phyloP scores from a whole-genome alignment of 345 rosid species.

The Rhodomyrtus tomentosa region DNA sequence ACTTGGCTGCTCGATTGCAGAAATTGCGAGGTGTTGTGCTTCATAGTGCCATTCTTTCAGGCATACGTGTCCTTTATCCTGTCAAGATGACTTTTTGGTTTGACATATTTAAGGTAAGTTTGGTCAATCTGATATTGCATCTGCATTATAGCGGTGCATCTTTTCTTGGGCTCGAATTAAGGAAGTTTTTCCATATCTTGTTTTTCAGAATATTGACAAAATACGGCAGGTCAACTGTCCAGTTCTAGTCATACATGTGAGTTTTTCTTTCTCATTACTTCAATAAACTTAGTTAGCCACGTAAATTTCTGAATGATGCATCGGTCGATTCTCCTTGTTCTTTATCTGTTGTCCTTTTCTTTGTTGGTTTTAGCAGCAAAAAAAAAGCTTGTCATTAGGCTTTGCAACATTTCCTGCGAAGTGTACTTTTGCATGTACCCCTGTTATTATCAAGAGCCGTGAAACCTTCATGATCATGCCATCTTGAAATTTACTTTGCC shows the following conservation, averaged over 20 bases:
- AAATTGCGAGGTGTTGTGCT: conserved; percentile 80
- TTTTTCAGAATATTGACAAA: conserved; percentile 90
- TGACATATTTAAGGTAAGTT: conserved; percentile 73
- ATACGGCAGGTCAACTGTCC: conserved; percentile 79
- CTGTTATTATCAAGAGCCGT: neutral
- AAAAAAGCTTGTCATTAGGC: neutral
- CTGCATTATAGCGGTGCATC: neutral
- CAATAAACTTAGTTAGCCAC: neutral
- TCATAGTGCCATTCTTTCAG: conserved; percentile 95
- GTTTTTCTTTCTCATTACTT: conserved; percentile 8
- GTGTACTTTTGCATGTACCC: neutral
- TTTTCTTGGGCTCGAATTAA: neutral
- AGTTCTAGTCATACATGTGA: conserved; percentile 93
- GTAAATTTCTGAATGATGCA: neutral
- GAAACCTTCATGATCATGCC: neutral
- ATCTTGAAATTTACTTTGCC: neutral
- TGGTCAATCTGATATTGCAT: neutral
- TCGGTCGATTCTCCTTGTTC: neutral
- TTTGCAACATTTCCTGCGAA: neutral
- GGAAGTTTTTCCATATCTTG: neutral
- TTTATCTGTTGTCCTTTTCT: neutral
- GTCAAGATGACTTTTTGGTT: conserved; percentile 95
- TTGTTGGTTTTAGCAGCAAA: neutral
- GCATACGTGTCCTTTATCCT: conserved; percentile 85
- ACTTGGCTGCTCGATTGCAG: conserved; percentile 62